Percentiles rank a stretch among this genome's conserved stretches.
Evolutionary conservation across 352 stramenopile species (phyloP).

Genomic region (Globisporangium polare): DNA sequence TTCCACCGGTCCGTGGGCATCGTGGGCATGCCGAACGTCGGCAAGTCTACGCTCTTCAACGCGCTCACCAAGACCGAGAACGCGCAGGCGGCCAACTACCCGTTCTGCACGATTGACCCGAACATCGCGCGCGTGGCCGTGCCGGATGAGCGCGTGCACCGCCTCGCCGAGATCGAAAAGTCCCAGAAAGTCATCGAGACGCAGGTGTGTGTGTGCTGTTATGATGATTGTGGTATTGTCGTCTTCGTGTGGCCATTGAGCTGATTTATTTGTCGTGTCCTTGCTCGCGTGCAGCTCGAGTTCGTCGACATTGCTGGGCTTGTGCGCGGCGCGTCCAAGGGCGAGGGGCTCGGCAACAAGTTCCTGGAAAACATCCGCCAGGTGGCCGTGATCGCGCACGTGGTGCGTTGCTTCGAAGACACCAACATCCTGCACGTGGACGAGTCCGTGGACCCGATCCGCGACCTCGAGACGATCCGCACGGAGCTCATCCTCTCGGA

Average conservation of each 20-base stretch:
- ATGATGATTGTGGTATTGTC: not conserved
- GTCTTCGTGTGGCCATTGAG: not conserved
- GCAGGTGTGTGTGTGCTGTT: slow-evolving; percentile 28
- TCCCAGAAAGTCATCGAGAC: slow-evolving; percentile 74
- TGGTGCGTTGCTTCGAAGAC: slow-evolving; percentile 98
- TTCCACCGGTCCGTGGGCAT: slow-evolving; percentile 86
- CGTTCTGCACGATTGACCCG: slow-evolving; percentile 88
- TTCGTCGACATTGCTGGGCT: slow-evolving; percentile 87
- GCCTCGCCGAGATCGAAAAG: slow-evolving; percentile 64
- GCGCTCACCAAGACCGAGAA: slow-evolving; percentile 83
- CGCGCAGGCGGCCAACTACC: slow-evolving; percentile 84
- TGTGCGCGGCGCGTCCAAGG: slow-evolving; percentile 74
- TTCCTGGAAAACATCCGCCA: slow-evolving; percentile 87
- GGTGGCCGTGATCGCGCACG: slow-evolving; percentile 77
- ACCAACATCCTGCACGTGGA: slow-evolving; percentile 98
- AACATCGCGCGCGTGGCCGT: slow-evolving; percentile 80
- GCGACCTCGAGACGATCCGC: slow-evolving; percentile 98
- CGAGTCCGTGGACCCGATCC: slow-evolving; percentile 92
- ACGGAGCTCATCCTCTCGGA: slow-evolving; percentile 95
- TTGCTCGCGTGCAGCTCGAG: slow-evolving; percentile 50
- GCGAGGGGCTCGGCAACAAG: slow-evolving; percentile 84
- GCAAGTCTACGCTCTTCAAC: slow-evolving; percentile 89
- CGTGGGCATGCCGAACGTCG: slow-evolving; percentile 87
- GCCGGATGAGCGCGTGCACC: slow-evolving; percentile 56
- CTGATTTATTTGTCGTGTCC: slow-evolving; percentile 8